Evolutionary conservation across 1,284 basidiomycete genomes (phyloP).

Genomic region (Microstroma glucosiphilum): DNA sequence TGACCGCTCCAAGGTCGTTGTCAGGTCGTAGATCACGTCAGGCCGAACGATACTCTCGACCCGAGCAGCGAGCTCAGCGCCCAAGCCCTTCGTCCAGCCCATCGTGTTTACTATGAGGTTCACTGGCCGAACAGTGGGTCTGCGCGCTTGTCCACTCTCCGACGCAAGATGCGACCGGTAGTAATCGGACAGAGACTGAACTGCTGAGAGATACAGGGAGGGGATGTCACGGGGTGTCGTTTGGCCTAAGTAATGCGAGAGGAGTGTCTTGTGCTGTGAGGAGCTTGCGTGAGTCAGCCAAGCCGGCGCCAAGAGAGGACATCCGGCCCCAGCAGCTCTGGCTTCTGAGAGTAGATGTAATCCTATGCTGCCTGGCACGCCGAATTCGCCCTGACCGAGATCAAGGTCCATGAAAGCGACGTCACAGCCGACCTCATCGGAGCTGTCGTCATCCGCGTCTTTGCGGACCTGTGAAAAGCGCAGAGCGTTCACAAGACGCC

Average conservation of each 20-base stretch:
- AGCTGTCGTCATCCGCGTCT: too few species aligned
- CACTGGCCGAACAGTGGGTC: slow-evolving; percentile 18
- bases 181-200: slow-evolving; percentile 64
- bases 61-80: slow-evolving; percentile 67
- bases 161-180: slow-evolving; percentile 53
- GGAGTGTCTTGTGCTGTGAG: slow-evolving; percentile 60
- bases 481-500: slow-evolving; percentile 68
- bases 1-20: slow-evolving; percentile 12
- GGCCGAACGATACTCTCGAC: slow-evolving; percentile 67
- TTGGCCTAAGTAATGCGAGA: slow-evolving; percentile 77
- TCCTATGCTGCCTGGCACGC: slow-evolving; percentile 75
- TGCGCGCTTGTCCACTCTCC: background rate
- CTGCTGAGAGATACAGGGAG: slow-evolving; percentile 67
- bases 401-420: slow-evolving; percentile 90
- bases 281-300: slow-evolving; percentile 23
- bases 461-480: slow-evolving; percentile 49
- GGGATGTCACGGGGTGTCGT: slow-evolving; percentile 73
- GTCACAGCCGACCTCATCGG: slow-evolving; percentile 51
- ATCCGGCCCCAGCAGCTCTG: background rate
- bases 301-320: slow-evolving; percentile 9
- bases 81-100: slow-evolving; percentile 93
- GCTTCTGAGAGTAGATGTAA: slow-evolving; percentile 61
- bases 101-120: slow-evolving; percentile 92
- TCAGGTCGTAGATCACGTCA: slow-evolving; percentile 60
- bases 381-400: slow-evolving; percentile 88